Evolutionary conservation across 441 rosid species (phyloP), one percentile per base, ranked within the genome.

Genomic region (Rhodomyrtus psidioides): DNA sequence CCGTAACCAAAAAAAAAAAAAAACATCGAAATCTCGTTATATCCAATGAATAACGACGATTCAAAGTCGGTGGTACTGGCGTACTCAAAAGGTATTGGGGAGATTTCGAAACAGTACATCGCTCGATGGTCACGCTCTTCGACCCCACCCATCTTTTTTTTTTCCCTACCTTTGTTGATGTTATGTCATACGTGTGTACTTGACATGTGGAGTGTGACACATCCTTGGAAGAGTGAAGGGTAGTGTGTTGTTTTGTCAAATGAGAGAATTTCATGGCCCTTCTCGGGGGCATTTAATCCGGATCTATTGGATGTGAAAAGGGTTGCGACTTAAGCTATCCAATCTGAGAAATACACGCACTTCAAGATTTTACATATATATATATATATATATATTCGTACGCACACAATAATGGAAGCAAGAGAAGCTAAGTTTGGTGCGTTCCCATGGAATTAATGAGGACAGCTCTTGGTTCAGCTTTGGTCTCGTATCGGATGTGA

Each of bases 1-100:
- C 34, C 9, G 2, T 0, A 17, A 62, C 9, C n/a, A n/a, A n/a
- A n/a, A n/a, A n/a, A n/a, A n/a, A n/a, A n/a, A 21, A 9, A 30
- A 30, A 9, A 13, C 30, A 30, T 1, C 2, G 2, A 4, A 21
- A 39, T 39, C 16, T 39, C 4, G 9, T 39, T 21, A 39, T 21
- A 39, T 21, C 2, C 14, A 7, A 70, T 0, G 1, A 12, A 4
- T 3, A 21, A 21, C 9, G 49, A 6, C 16, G n/a, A 0, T n/a
- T 70, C 9, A 14, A 1, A 70, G 12, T 70, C 2, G 8, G 12
- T 70, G 21, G 12, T 6, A 39, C 7, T 4, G 9, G 4, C 12
- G 49, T 12, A 3, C 79, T 21, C 9, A 0, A 1, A 39, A 16
- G 16, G 49, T 70, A 21, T 39, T 3, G 12, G n/a, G 23, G 39